Conservation (phyloP, 2,329 filamentous ascomycete genomes). For the Mycosphaerella arachidis region DNA sequence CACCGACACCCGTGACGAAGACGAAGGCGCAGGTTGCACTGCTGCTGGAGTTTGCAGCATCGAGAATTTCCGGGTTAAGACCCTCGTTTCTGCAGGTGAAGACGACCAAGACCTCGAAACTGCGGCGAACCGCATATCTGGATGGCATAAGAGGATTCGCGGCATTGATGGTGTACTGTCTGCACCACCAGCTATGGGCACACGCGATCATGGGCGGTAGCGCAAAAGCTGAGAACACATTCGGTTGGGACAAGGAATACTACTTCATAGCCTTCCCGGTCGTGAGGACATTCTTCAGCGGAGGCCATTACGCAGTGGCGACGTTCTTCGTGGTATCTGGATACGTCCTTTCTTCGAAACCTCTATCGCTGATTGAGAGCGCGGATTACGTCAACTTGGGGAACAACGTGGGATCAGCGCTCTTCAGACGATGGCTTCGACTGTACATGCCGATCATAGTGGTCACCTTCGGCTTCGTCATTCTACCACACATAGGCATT, state of each 20-base stretch:
- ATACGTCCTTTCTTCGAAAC: constrained; percentile 49
- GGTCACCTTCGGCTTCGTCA: constrained; percentile 53
- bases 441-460: constrained; percentile 51
- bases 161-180: constrained; percentile 61
- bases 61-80: constrained; percentile 14
- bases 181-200: constrained; percentile 56
- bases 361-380: constrained; percentile 37
- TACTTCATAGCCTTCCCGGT: constrained; percentile 53
- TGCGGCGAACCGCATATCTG: constrained; percentile 55
- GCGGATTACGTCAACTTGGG: constrained; percentile 28
- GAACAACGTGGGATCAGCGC: constrained; percentile 45
- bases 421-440: constrained; percentile 50
- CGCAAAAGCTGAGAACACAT: constrained; percentile 19
- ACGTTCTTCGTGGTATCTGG: constrained; percentile 52
- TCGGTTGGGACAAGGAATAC: constrained; percentile 27
- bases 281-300: constrained; percentile 57
- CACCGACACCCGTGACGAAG: constrained; percentile 10
- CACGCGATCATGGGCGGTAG: constrained; percentile 36
- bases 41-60: constrained; percentile 13
- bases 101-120: constrained; percentile 11
- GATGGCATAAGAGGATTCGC: constrained; percentile 65
- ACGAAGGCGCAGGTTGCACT: constrained; percentile 12
- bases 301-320: constrained; percentile 57
- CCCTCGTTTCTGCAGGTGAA: constrained; percentile 17
- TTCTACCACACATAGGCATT: constrained; percentile 49